phyloP scores from a whole-genome alignment of 306 rosid genomes.

The Quercus wislizeni region DNA sequence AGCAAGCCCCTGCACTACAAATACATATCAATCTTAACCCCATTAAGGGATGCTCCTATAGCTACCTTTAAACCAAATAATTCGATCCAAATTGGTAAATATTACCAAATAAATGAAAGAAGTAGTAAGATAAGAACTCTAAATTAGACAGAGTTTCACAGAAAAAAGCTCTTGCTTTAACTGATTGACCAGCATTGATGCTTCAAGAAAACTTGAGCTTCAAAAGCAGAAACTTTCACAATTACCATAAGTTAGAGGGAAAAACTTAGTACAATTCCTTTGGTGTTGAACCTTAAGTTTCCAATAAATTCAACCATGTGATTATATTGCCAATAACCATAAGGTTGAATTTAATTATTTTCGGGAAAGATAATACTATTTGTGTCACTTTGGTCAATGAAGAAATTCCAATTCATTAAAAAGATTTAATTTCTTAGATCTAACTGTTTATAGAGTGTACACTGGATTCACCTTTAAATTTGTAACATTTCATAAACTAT shows the following conservation, averaged over 20 bases:
- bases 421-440: too few species aligned
- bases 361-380: too few species aligned
- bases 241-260: neutral
- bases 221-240: neutral
- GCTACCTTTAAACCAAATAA: neutral
- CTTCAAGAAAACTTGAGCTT: neutral
- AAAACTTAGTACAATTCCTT: too few species aligned
- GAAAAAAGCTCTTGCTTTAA: neutral
- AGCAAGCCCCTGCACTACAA: slow-evolving; percentile 64
- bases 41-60: neutral
- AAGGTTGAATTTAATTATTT: too few species aligned
- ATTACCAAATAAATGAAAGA: neutral
- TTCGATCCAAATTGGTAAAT: neutral
- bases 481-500: too few species aligned
- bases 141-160: neutral
- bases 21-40: neutral
- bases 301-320: too few species aligned
- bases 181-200: neutral
- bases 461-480: too few species aligned
- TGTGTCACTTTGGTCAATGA: too few species aligned
- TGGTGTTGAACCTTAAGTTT: too few species aligned
- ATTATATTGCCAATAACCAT: too few species aligned
- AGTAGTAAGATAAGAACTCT: neutral
- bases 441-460: too few species aligned
- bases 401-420: too few species aligned